phyloP scores from a whole-genome alignment of 2,329 filamentous ascomycete genomes.

The Sordariomycetes sp. region DNA sequence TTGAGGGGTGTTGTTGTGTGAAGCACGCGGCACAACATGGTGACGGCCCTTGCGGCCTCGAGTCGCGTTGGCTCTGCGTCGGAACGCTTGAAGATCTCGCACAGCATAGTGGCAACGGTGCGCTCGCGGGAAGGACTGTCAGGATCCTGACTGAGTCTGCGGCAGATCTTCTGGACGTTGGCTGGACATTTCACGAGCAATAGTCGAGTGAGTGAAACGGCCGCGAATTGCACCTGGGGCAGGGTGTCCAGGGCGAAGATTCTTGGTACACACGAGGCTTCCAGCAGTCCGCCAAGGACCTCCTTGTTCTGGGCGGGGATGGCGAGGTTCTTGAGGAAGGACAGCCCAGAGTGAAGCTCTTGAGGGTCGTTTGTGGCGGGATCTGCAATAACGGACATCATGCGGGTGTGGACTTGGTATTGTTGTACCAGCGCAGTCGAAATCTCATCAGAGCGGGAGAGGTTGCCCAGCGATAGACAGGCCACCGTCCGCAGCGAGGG shows the following conservation, averaged over 20 bases:
- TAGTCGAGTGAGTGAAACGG: slow-evolving; percentile 47
- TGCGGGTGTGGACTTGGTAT: slow-evolving; percentile 29
- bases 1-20: slow-evolving; percentile 31
- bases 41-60: slow-evolving; percentile 46
- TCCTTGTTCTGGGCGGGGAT: slow-evolving; percentile 47
- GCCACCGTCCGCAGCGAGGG: slow-evolving; percentile 43
- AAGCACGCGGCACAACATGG: slow-evolving; percentile 43
- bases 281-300: slow-evolving; percentile 37
- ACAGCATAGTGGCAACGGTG: slow-evolving; percentile 25
- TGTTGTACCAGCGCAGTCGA: slow-evolving; percentile 39
- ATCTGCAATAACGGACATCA: slow-evolving; percentile 35
- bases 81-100: slow-evolving; percentile 25
- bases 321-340: slow-evolving; percentile 57
- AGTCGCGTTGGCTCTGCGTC: slow-evolving; percentile 45
- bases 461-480: slow-evolving; percentile 52
- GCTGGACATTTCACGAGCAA: slow-evolving; percentile 41
- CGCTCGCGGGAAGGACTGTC: slow-evolving; percentile 11
- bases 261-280: slow-evolving; percentile 35
- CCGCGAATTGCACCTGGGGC: slow-evolving; percentile 50
- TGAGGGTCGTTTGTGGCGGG: slow-evolving; percentile 32
- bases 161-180: slow-evolving; percentile 43
- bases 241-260: slow-evolving; percentile 42
- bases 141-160: slow-evolving; percentile 24
- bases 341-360: slow-evolving; percentile 46
- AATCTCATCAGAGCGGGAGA: slow-evolving; percentile 47